Percentiles rank a stretch among this genome's conserved stretches.
Evolutionary conservation across 139 green algal species (phyloP).

Genomic region (Micromonas commoda): DNA sequence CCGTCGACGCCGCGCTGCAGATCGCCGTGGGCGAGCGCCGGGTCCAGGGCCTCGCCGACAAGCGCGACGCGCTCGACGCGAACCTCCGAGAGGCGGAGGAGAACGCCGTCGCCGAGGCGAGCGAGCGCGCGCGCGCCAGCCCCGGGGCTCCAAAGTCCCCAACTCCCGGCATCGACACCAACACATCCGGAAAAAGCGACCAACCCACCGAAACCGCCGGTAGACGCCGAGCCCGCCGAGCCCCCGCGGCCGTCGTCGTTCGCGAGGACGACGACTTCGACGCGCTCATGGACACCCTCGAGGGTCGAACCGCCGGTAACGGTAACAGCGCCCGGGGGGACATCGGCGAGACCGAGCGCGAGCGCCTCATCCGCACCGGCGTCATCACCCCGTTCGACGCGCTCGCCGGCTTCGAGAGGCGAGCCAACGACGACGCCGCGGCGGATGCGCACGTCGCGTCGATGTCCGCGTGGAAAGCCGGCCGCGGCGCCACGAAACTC

Average conservation of each 20-base stretch:
- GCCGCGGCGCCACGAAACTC: neutral
- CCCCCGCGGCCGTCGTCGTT: neutral
- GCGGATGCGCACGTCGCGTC: neutral
- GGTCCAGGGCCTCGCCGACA: neutral
- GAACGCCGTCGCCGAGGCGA: neutral
- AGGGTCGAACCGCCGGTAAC: neutral
- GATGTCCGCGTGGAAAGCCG: neutral
- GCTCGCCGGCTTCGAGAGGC: constrained; percentile 67
- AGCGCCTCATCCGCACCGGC: constrained; percentile 71
- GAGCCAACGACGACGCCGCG: constrained; percentile 33
- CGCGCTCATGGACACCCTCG: neutral
- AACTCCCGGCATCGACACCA: neutral
- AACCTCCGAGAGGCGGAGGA: neutral
- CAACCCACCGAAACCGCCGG: neutral
- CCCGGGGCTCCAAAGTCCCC: neutral
- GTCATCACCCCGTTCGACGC: constrained; percentile 79
- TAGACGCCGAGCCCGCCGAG: neutral
- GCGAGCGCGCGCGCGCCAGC: neutral
- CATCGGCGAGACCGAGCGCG: constrained; percentile 74
- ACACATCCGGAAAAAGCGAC: neutral
- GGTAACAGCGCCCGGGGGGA: neutral
- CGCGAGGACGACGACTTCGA: constrained; percentile 4
- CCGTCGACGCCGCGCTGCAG: neutral
- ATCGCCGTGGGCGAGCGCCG: neutral
- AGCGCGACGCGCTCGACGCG: neutral